These are phyloP conservation scores for Lunasporangiospora selenospora DNA, from an alignment of 192 early-diverging fungal species.

Conservation along the genomic window DNA sequence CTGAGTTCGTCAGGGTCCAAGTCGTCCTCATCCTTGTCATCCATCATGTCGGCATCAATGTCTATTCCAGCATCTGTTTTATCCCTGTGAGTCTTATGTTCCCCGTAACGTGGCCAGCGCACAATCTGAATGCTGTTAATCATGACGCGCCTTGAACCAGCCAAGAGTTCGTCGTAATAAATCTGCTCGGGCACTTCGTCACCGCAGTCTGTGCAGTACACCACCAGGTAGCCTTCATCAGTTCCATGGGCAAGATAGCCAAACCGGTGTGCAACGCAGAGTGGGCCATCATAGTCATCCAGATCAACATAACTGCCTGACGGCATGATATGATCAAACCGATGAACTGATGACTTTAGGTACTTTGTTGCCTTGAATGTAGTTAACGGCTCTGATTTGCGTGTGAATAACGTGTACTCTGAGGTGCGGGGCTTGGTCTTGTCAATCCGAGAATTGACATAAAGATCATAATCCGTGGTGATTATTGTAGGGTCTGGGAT, in stretches of 20 bases:
- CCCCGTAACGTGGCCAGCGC: constrained; percentile 23
- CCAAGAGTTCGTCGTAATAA: not conserved
- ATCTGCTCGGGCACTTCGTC: constrained; percentile 13
- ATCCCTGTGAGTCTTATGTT: not conserved
- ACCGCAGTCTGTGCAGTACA: constrained; percentile 44
- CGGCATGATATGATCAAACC: constrained; percentile 8
- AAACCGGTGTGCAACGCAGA: constrained; percentile 53
- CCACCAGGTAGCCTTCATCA: constrained; percentile 40
- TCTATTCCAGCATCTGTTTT: not conserved
- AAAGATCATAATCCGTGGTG: too few species aligned
- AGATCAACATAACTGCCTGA: constrained; percentile 8
- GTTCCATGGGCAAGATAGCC: constrained; percentile 57
- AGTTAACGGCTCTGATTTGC: too few species aligned
- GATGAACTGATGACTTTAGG: constrained; percentile 2
- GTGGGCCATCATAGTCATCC: constrained; percentile 34
- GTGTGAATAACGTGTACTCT: too few species aligned
- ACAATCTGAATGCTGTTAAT: constrained; percentile 37
- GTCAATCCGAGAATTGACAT: too few species aligned
- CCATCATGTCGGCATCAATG: not conserved
- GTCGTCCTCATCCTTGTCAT: not conserved
- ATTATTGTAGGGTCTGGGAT: too few species aligned
- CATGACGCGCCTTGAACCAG: not conserved
- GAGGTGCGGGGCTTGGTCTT: too few species aligned
- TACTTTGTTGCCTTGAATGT: constrained; percentile 32
- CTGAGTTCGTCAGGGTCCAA: constrained; percentile 7